Evolutionary conservation across 257 asterid genomes (phyloP), one percentile per base, ranked within the genome.

Genomic region (Lavandula angustifolia): DNA sequence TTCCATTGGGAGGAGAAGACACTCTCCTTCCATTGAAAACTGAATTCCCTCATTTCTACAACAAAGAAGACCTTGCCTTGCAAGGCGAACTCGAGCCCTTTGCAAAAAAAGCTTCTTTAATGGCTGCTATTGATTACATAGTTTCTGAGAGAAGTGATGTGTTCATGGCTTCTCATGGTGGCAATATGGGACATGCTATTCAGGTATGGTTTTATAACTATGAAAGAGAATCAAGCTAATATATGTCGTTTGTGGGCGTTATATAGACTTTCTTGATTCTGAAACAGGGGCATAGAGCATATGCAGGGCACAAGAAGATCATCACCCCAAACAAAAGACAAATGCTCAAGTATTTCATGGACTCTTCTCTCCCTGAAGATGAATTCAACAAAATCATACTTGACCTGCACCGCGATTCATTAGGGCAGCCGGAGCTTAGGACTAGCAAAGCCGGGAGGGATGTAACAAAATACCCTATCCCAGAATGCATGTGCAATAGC

Each of bases 81-180:
- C 81, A 86, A 0, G 89, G 85, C 52, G 99, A 92, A 78, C 96
- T 92, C 16, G 95, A 89, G 78, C 87, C 95, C 8, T 87, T 85
- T 69, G 68, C 75, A 11, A 81, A 78, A 57, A 87, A 84, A 73
- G 92, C 95, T 32, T 92, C 97, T 1, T 5, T 85, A 40, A 76
- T 87, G 91, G 95, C 96, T 48, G 97, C 96, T n/a, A 78, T 92
- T n/a, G 99, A 92, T 51, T 83, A 84, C 55, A 84, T 89, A 9
- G 90, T 92, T 4, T 85, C 92, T 0, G 97, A 85, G 80, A 82
- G 77, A 13, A 89, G 99, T 67, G 87, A 92, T 55, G 96, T 85
- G 2, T 89, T 89, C 92, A 92, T 92, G 99, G 95, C 94, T 11
- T 92, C 99, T 42, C 99, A 92, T 70, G 99, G 99, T 16, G 97